Conservation (phyloP, 257 asterid species). For the Anisodus acutangulus region DNA sequence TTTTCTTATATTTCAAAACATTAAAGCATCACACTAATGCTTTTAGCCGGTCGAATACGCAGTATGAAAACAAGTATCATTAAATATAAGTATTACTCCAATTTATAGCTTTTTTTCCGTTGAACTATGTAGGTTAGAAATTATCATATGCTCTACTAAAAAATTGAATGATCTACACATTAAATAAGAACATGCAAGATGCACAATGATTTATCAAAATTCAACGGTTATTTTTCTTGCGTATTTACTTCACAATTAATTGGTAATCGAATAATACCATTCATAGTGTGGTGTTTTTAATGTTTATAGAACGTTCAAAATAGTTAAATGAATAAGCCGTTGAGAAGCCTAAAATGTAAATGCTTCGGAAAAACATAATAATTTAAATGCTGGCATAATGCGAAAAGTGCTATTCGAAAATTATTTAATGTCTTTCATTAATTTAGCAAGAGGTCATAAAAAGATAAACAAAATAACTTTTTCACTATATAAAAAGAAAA, state of each 20-base stretch:
- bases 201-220: neutral
- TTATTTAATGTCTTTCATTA: neutral
- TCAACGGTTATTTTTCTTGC: neutral
- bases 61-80: no score
- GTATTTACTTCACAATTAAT: slow-evolving; percentile 5
- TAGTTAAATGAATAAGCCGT: neutral
- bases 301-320: slow-evolving; percentile 8
- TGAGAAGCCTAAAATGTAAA: slow-evolving; percentile 7
- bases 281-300: neutral
- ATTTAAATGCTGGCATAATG: neutral
- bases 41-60: neutral
- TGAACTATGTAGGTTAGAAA: neutral
- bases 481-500: neutral
- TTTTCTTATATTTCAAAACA: neutral
- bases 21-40: neutral
- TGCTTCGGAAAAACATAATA: neutral
- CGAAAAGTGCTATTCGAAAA: neutral
- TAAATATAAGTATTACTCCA: neutral
- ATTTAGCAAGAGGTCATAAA: neutral
- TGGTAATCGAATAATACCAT: neutral
- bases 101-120: neutral
- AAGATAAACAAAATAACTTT: no score
- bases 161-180: neutral
- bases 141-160: neutral
- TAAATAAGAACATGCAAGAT: slow-evolving; percentile 4